phyloP scores from a whole-genome alignment of 2,329 filamentous ascomycete species.

The Aspergillus novofumigatus region DNA sequence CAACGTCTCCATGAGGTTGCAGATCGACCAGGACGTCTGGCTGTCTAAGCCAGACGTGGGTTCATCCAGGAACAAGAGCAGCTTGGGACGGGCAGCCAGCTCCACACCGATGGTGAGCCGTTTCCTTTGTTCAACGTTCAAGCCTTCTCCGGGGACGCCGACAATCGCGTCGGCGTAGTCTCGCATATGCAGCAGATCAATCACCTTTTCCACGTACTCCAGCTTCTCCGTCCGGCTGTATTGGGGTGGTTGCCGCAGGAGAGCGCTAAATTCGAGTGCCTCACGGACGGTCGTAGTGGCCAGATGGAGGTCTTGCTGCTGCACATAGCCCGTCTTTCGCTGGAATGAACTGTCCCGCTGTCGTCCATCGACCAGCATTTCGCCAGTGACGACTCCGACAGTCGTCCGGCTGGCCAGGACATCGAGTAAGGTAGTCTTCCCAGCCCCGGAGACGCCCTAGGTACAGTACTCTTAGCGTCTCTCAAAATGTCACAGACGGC shows the following conservation, averaged over 20 bases:
- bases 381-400: slow-evolving; percentile 78
- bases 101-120: slow-evolving; percentile 88
- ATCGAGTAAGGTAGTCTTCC: slow-evolving; percentile 83
- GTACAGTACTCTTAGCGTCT: slow-evolving; percentile 1
- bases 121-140: slow-evolving; percentile 59
- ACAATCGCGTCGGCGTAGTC: slow-evolving; percentile 83
- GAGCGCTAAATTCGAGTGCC: slow-evolving; percentile 74
- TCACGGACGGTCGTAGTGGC: slow-evolving; percentile 77
- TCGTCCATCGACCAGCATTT: slow-evolving; percentile 71
- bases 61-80: slow-evolving; percentile 86
- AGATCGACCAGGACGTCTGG: slow-evolving; percentile 86
- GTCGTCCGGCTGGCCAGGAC: slow-evolving; percentile 75
- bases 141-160: slow-evolving; percentile 75
- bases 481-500: slow-evolving; percentile 6
- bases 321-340: slow-evolving; percentile 23
- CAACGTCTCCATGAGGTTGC: slow-evolving; percentile 77
- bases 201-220: slow-evolving; percentile 80
- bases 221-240: slow-evolving; percentile 69
- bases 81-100: slow-evolving; percentile 80
- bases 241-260: slow-evolving; percentile 72
- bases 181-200: slow-evolving; percentile 81
- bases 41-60: slow-evolving; percentile 87
- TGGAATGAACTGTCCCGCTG: slow-evolving; percentile 53
- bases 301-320: slow-evolving; percentile 79
- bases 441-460: slow-evolving; percentile 73